Evolutionary conservation across 805 yeast species (phyloP).

Genomic region (Nakazawaea siamensis): DNA sequence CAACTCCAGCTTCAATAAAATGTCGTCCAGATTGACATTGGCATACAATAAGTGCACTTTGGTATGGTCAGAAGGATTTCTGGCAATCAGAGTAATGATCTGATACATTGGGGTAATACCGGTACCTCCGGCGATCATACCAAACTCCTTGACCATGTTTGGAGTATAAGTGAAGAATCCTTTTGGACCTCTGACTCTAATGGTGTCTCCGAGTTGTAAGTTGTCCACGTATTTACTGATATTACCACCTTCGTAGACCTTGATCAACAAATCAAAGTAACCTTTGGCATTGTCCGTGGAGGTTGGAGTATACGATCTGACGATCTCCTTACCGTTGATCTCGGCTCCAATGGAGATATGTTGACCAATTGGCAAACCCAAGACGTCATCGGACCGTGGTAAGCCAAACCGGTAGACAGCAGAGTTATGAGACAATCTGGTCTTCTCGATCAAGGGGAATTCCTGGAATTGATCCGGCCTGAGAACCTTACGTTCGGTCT

Average conservation of each 20-base stretch:
- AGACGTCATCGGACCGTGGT: constrained; percentile 62
- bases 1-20: constrained; percentile 71
- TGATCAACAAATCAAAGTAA: constrained; percentile 76
- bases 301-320: constrained; percentile 87
- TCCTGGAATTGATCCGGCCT: constrained; percentile 60
- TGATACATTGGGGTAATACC: constrained; percentile 97
- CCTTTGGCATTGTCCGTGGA: constrained; percentile 76
- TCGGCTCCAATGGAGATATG: constrained; percentile 76
- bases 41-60: constrained; percentile 72
- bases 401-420: constrained; percentile 78
- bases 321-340: constrained; percentile 71
- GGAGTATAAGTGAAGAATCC: constrained; percentile 81
- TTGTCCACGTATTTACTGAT: constrained; percentile 68
- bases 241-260: constrained; percentile 80
- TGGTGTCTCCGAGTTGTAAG: constrained; percentile 69
- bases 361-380: constrained; percentile 93
- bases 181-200: constrained; percentile 83
- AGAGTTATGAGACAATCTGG: constrained; percentile 70
- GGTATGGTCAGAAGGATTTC: constrained; percentile 73
- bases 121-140: constrained; percentile 96
- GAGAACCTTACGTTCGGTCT: constrained; percentile 42
- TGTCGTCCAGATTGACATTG: constrained; percentile 72
- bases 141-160: constrained; percentile 63
- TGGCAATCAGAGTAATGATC: constrained; percentile 72
- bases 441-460: constrained; percentile 75